Percentiles rank a stretch among this genome's conserved stretches.
Conservation (phyloP, 768 basidiomycete genomes). For the Dictyophora rubrovolvata region DNA sequence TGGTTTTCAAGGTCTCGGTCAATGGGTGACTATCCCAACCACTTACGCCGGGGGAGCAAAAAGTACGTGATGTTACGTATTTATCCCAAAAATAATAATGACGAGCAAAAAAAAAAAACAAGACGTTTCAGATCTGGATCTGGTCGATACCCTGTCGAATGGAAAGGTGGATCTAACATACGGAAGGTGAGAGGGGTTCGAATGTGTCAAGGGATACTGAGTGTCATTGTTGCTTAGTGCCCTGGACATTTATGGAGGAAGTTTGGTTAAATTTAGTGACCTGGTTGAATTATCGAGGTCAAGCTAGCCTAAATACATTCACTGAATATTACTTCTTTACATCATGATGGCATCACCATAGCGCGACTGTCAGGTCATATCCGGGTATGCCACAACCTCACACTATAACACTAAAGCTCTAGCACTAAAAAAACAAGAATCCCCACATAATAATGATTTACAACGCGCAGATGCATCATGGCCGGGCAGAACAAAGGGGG, state of each 20-base stretch:
- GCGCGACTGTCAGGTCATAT: too few relatives aligned
- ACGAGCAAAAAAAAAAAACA: not conserved
- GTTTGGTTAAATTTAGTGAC: slow-evolving; percentile 9
- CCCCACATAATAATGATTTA: too few relatives aligned
- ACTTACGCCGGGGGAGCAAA: slow-evolving; percentile 97
- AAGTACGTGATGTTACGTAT: slow-evolving; percentile 33
- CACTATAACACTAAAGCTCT: too few relatives aligned
- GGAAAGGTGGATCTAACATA: slow-evolving; percentile 85
- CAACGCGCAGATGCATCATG: too few relatives aligned
- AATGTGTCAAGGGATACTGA: not conserved
- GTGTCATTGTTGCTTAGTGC: slow-evolving; percentile 1
- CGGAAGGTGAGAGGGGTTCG: slow-evolving; percentile 46
- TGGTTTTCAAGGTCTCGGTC: slow-evolving; percentile 55
- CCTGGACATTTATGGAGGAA: slow-evolving; percentile 12
- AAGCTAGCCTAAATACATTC: too few relatives aligned
- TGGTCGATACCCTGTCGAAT: slow-evolving; percentile 67
- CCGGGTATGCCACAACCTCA: too few relatives aligned
- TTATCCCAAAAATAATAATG: not conserved
- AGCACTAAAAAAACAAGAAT: too few relatives aligned
- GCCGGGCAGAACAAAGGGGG: too few relatives aligned
- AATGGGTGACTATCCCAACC: slow-evolving; percentile 86
- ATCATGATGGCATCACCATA: too few relatives aligned
- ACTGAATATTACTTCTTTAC: too few relatives aligned
- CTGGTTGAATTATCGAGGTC: not conserved
- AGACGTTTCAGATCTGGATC: slow-evolving; percentile 74